Evolutionary conservation across 257 asterid species (phyloP).

Genomic region (Verbascum thapsus): DNA sequence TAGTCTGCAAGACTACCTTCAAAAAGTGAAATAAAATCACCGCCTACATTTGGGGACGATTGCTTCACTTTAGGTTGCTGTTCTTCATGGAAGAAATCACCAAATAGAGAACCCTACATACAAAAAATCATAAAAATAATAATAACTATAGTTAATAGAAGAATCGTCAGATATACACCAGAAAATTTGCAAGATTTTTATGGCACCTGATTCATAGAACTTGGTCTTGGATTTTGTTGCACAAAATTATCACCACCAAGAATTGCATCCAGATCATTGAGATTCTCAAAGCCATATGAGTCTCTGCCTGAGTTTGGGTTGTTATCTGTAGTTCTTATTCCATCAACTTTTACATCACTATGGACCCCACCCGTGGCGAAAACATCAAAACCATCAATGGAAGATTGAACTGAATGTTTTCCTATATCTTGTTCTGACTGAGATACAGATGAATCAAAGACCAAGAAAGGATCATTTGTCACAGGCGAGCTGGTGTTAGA

Average conservation of each 20-base stretch:
- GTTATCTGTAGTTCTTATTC: slow-evolving; percentile 24
- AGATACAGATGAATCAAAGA: slow-evolving; percentile 52
- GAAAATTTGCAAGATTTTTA: slow-evolving; percentile 15
- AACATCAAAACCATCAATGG: slow-evolving; percentile 60
- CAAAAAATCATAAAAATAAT: slow-evolving; percentile 26
- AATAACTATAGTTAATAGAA: slow-evolving; percentile 22
- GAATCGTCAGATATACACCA: slow-evolving; percentile 13
- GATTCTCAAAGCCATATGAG: slow-evolving; percentile 35
- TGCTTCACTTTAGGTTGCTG: slow-evolving; percentile 45
- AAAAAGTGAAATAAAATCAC: slow-evolving; percentile 57
- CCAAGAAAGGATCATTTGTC: slow-evolving; percentile 63
- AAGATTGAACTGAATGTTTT: slow-evolving; percentile 40
- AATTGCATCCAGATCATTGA: slow-evolving; percentile 43
- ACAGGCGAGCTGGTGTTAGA: slow-evolving; percentile 42
- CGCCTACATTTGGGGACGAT: slow-evolving; percentile 37
- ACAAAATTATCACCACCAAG: slow-evolving; percentile 41
- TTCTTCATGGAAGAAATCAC: slow-evolving; percentile 44
- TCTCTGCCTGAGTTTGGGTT: slow-evolving; percentile 32
- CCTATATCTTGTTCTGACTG: slow-evolving; percentile 37
- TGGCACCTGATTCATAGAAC: slow-evolving; percentile 59
- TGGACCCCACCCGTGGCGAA: slow-evolving; percentile 46
- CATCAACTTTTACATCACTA: slow-evolving; percentile 35
- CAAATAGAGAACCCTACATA: slow-evolving; percentile 68
- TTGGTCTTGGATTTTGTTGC: slow-evolving; percentile 36
- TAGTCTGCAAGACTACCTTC: slow-evolving; percentile 55